A percentile compares a stretch with the other conserved stretches of the same genome.
Evolutionary conservation across 768 basidiomycete genomes (phyloP).

Genomic region (Thelephora ganbajun): DNA sequence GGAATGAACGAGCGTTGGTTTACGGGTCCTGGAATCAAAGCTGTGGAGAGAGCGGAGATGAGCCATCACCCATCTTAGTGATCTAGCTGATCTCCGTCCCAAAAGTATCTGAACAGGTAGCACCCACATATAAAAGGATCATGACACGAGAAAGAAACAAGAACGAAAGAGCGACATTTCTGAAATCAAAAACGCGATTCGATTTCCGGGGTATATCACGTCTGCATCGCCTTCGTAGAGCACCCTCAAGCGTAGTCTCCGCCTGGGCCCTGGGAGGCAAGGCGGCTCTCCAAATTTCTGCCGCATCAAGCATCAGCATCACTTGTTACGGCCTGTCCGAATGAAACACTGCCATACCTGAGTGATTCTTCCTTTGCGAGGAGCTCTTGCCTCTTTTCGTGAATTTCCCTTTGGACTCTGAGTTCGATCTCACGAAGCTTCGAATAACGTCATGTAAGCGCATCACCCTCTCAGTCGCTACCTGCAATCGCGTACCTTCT

Average conservation of each 20-base stretch:
- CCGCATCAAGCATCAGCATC: background rate
- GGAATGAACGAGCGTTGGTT: too few relatives aligned
- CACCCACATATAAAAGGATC: conserved; percentile 7
- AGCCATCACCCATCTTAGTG: background rate
- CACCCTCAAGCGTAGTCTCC: too few relatives aligned
- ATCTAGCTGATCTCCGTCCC: conserved; percentile 6
- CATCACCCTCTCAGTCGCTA: background rate
- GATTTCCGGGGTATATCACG: too few relatives aligned
- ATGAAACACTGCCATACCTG: conserved; percentile 32
- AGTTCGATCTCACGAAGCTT: conserved; percentile 95
- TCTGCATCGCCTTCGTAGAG: too few relatives aligned
- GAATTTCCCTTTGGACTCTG: conserved; percentile 95
- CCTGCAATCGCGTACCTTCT: conserved; percentile 45
- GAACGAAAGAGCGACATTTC: conserved; percentile 13
- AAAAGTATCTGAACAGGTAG: conserved; percentile 8
- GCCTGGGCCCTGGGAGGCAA: conserved; percentile 62
- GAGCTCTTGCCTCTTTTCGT: conserved; percentile 92
- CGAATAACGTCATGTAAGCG: background rate
- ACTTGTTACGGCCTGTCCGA: conserved; percentile 1
- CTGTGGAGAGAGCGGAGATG: too few relatives aligned
- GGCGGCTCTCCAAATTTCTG: conserved; percentile 81
- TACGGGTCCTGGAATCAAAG: too few relatives aligned
- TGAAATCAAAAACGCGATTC: too few relatives aligned
- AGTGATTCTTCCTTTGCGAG: conserved; percentile 93
- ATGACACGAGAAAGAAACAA: conserved; percentile 7